Percentiles rank a stretch among this genome's conserved stretches.
Evolutionary conservation across 2,329 filamentous ascomycete species (phyloP).

Genomic region (Colletotrichum filicis): DNA sequence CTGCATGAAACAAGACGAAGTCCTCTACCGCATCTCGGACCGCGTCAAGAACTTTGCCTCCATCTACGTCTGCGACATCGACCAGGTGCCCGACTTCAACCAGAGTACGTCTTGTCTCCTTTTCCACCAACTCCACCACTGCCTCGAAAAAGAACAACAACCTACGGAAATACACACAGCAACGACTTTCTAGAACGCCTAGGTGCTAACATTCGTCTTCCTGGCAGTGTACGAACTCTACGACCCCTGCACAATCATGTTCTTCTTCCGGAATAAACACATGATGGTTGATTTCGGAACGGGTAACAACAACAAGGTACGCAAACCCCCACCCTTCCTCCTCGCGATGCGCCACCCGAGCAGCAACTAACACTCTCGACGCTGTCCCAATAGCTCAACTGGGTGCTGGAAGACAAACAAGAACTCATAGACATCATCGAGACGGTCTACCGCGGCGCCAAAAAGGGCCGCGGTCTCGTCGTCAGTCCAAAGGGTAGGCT

Average conservation of each 20-base stretch:
- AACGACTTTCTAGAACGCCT: too few relatives aligned
- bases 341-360: conserved; percentile 37
- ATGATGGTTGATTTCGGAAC: conserved; percentile 99
- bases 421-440: conserved; percentile 99
- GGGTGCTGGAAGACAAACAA: conserved; percentile 95
- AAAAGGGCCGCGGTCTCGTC: conserved; percentile 96
- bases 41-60: conserved; percentile 92
- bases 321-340: conserved; percentile 75
- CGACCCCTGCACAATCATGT: conserved; percentile 95
- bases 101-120: conserved; percentile 61
- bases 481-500: conserved; percentile 84
- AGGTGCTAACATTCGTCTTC: conserved; percentile 1
- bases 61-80: conserved; percentile 94
- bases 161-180: too few relatives aligned
- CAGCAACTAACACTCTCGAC: neutral
- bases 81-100: conserved; percentile 92
- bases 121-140: neutral
- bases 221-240: conserved; percentile 70
- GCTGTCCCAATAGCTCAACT: conserved; percentile 55
- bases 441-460: conserved; percentile 97
- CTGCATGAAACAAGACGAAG: conserved; percentile 83
- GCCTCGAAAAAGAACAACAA: too few relatives aligned
- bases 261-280: conserved; percentile 97
- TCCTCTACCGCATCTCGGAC: conserved; percentile 94
- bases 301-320: conserved; percentile 96